Evolutionary conservation across 257 asterid species (phyloP), one percentile per base, ranked within the genome.

Genomic region (Fraxinus pennsylvanica): DNA sequence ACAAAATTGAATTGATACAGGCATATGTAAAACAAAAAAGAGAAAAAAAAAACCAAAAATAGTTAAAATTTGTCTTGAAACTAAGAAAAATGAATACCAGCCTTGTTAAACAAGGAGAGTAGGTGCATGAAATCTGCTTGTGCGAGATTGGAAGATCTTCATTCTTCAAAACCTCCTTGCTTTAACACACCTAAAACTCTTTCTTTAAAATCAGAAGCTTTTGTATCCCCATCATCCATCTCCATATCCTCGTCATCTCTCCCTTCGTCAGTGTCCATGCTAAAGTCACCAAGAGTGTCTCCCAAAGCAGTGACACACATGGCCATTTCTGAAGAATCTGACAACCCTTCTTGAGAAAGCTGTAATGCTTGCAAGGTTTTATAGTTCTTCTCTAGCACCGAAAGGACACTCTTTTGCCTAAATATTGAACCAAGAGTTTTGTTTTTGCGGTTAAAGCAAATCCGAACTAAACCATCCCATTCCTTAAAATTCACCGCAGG

Each of bases 391-490:
- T 96, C 98, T 7, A 96, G 93, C 70, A 91, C 5, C 0, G 87
- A 79, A 71, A 96, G 92, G 12, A 93, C 94, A 5, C 75, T 74
- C 85, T 96, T 96, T 29, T 29, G 30, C 30, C 30, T 29, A 29
- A 29, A 29, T 29, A 29, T 29, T 29, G 30, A 29, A 29, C 98
- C 95, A 43, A 96, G 67, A 10, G 99, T 96, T 79, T 91, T 96
- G 85, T 96, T 96, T 81, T 93, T 93, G 68, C 99, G 78, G 72
- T 88, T 93, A 88, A 96, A 96, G 88, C 98, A 96, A 78, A 96
- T 92, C 21, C 98, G 83, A 19, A 95, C 96, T 52, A 95, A 78
- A 38, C 99, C 99, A 82, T 95, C 98, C 99, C 99, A 93, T 81
- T 95, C 98, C 88, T 93, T 95, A 57, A 95, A 93, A 57, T 89